Base-by-base conservation (phyloP, 2,329 filamentous ascomycete species). In the Cylindrodendrum hubeiense region DNA sequence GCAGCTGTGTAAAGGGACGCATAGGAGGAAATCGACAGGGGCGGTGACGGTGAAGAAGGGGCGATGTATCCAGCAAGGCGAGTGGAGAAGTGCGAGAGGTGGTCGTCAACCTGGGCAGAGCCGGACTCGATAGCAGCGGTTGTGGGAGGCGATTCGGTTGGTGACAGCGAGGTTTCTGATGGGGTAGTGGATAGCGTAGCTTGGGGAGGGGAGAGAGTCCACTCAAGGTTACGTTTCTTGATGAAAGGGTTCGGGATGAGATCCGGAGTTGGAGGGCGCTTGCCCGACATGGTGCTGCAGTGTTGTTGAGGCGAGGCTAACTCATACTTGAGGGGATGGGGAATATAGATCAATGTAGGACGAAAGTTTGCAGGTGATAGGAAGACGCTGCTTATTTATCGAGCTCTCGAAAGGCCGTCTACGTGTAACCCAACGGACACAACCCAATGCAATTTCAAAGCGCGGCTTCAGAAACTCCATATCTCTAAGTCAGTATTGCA, bases 191-290 rank as follows among this genome's bases (percentile, higher is more conserved):
- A 17, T 57, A 56, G 19, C 56, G 53, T 54, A 39, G 37, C 12
- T 9, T 39, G 34, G 13, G 9, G 63, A 43, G 46, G 67, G 51
- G n/a, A 77, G 12, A 84, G 68, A 6, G 75, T 79, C 83, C 83
- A 85, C 69, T 79, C 68, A 6, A 84, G 76, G 64, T 85, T 85
- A 22, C 76, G 76, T 66, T 80, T 83, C 72, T 85, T 85, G 66
- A 84, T 79, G 63, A 84, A 82, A 1, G 83, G 82, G 54, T 85
- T 85, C 3, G 79, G 66, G 9, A 84, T 80, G 54, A 85, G 70
- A 22, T 71, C 67, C 2, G 78, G 77, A 58, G 77, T 79, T 26
- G 63, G 60, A 21, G 69, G 71, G 21, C 78, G 75, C 59, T 82
- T 82, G 41, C 4, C 37, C 24, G 65, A 8, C 70, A 72, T 67